Conservation (phyloP, 2,329 filamentous ascomycete genomes). For the Metarhizium guizhouense region DNA sequence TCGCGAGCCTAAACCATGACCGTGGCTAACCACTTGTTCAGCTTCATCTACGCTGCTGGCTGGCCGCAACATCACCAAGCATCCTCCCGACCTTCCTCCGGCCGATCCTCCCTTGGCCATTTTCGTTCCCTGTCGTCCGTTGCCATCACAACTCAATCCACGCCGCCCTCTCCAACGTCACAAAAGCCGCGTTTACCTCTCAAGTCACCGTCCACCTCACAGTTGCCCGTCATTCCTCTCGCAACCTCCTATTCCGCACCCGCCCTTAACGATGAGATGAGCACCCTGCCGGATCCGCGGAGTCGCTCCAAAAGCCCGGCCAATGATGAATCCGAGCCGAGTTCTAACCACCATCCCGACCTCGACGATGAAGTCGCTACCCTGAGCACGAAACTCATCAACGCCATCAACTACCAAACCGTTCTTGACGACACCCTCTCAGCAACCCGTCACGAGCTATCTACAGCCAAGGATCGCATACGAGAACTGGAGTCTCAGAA, state of each 20-base stretch:
- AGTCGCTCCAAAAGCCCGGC: constrained; percentile 41
- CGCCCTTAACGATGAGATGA: constrained; percentile 50
- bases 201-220: constrained; percentile 27
- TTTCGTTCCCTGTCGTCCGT: constrained; percentile 46
- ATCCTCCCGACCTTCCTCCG: constrained; percentile 8
- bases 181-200: constrained; percentile 21
- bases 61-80: constrained; percentile 36
- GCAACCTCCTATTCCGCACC: constrained; percentile 27
- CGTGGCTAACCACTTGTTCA: constrained; percentile 19
- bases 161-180: constrained; percentile 25
- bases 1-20: background rate
- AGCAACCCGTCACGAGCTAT: constrained; percentile 73
- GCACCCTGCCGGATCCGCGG: constrained; percentile 59
- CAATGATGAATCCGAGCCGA: constrained; percentile 22
- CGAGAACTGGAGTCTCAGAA: constrained; percentile 56
- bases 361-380: constrained; percentile 70
- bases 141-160: constrained; percentile 28
- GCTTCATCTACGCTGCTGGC: constrained; percentile 45
- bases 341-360: constrained; percentile 41
- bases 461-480: constrained; percentile 59
- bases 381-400: constrained; percentile 90
- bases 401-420: constrained; percentile 95
- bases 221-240: constrained; percentile 29
- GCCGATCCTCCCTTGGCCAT: constrained; percentile 34
- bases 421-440: constrained; percentile 81